Conservation (phyloP, 257 asterid species). For the Solanum gandarillasii region DNA sequence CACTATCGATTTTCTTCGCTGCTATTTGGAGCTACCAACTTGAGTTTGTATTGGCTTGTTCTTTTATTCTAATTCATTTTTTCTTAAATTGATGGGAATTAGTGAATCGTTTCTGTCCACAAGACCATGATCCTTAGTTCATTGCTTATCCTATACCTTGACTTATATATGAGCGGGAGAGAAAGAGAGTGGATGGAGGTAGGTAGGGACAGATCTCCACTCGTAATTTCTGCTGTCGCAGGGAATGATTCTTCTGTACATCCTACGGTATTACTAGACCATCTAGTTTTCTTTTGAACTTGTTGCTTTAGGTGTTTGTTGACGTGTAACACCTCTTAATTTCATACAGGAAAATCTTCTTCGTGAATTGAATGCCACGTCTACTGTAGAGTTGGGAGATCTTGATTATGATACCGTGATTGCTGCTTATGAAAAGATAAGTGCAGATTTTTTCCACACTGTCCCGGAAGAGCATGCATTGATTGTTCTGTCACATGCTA, state of each 20-base stretch:
- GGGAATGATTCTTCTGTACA: slow-evolving; percentile 49
- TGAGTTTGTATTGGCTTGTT: not conserved
- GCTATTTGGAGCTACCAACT: not conserved
- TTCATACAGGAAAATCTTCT: slow-evolving; percentile 62
- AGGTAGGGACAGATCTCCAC: slow-evolving; percentile 22
- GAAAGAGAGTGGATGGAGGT: not conserved
- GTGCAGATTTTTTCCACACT: slow-evolving; percentile 40
- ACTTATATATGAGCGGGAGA: not conserved
- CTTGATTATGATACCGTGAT: slow-evolving; percentile 75
- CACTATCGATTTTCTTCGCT: not conserved
- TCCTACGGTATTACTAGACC: slow-evolving; percentile 37
- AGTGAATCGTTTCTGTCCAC: not conserved
- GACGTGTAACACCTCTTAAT: not conserved
- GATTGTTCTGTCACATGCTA: slow-evolving; percentile 63
- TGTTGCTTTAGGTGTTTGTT: not conserved
- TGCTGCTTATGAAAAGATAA: slow-evolving; percentile 58
- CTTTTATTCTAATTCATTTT: not conserved
- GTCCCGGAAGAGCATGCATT: slow-evolving; percentile 53
- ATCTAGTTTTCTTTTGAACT: not conserved
- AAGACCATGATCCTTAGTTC: not conserved
- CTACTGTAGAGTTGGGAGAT: slow-evolving; percentile 53
- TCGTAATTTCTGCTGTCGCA: slow-evolving; percentile 60
- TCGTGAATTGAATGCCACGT: slow-evolving; percentile 64
- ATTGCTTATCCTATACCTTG: not conserved
- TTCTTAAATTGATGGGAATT: not conserved